A percentile compares a stretch with the other conserved stretches of the same genome.
phyloP scores from a whole-genome alignment of 129 eudicot genomes.

The Artemisia annua region DNA sequence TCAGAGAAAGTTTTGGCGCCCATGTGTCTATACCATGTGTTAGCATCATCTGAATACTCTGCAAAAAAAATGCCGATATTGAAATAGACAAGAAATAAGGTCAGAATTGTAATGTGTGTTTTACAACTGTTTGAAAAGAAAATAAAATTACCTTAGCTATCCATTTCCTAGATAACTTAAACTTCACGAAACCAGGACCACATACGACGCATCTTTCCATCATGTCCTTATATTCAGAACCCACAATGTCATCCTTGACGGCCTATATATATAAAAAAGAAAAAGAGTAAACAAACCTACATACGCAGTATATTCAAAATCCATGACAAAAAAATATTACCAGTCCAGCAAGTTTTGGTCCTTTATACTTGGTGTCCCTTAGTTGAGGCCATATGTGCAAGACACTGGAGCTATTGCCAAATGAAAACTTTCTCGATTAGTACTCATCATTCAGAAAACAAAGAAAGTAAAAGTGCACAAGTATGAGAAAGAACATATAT shows the following conservation, averaged over 20 bases:
- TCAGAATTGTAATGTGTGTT: neutral
- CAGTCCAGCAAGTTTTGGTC: constrained; percentile 3
- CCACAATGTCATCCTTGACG: neutral
- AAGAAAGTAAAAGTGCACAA: neutral
- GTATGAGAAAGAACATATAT: no score
- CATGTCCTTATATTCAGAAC: no score
- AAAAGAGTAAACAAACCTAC: neutral
- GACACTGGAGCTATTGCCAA: neutral
- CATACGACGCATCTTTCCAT: no score
- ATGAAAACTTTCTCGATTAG: neutral
- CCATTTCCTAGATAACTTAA: neutral
- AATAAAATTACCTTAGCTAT: neutral
- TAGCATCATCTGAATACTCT: neutral
- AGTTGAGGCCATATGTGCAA: constrained; percentile 1
- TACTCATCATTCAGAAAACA: neutral
- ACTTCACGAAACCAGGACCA: neutral
- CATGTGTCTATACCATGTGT: neutral
- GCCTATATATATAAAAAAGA: neutral
- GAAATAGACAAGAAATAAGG: neutral
- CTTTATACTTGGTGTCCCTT: neutral
- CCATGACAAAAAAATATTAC: neutral
- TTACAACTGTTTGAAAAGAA: neutral
- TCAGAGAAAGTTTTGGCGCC: neutral
- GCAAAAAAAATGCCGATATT: neutral
- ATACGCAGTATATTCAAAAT: neutral